Percentiles rank a stretch among this genome's conserved stretches.
These are phyloP conservation scores for Theileria sp. DNA, from an alignment of 169 alveolate species.

Conservation along the genomic window DNA sequence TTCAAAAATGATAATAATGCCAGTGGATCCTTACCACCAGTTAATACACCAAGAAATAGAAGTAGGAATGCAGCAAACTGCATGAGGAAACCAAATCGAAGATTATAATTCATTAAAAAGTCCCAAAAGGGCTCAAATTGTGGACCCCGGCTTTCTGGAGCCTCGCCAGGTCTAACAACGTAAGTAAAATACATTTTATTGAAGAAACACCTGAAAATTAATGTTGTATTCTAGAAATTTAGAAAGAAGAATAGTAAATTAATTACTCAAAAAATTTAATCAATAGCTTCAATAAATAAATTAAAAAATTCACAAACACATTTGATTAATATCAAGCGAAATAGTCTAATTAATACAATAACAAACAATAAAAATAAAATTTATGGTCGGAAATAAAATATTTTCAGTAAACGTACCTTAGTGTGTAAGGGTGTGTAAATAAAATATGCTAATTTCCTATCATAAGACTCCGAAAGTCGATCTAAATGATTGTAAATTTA, in stretches of 20 bases:
- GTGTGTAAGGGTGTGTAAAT: conserved; percentile 27
- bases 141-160: conserved; percentile 92
- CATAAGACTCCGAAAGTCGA: neutral
- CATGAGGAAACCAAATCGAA: conserved; percentile 81
- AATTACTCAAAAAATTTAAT: neutral
- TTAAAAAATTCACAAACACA: neutral
- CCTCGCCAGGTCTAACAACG: conserved; percentile 92
- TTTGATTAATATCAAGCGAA: neutral
- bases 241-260: neutral
- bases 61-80: conserved; percentile 72
- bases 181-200: conserved; percentile 86
- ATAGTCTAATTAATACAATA: neutral
- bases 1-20: conserved; percentile 80
- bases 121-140: conserved; percentile 89
- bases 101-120: conserved; percentile 82
- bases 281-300: neutral
- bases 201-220: neutral
- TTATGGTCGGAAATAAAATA: neutral
- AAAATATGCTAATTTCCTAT: neutral
- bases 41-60: conserved; percentile 68
- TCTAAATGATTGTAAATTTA: neutral
- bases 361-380: neutral
- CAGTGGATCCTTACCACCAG: conserved; percentile 80
- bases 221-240: neutral
- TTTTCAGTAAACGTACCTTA: conserved; percentile 2